Percentiles rank a stretch among this genome's conserved stretches.
These are phyloP conservation scores for Mycena chlorophos DNA, from an alignment of 768 basidiomycete species.

Conservation along the genomic window DNA sequence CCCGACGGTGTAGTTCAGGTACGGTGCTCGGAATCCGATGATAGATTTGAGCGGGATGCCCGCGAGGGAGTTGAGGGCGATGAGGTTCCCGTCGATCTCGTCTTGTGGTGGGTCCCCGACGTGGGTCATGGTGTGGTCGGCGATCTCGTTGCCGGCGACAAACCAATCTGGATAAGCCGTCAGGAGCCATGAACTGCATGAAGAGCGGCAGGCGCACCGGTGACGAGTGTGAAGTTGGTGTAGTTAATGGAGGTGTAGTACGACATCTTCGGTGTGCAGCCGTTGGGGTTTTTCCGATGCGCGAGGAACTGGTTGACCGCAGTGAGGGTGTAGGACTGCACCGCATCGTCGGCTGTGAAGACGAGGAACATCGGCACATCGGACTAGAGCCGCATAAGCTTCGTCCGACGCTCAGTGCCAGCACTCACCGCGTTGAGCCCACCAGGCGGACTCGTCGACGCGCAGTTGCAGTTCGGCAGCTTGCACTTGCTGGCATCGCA, in stretches of 20 bases:
- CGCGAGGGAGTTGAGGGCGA: constrained; percentile 74
- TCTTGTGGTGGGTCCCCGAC: constrained; percentile 59
- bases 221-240: constrained; percentile 76
- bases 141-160: constrained; percentile 82
- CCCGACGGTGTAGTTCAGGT: constrained; percentile 62
- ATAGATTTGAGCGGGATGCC: constrained; percentile 70
- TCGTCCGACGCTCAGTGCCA: constrained; percentile 42
- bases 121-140: constrained; percentile 86
- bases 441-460: constrained; percentile 71
- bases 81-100: constrained; percentile 77
- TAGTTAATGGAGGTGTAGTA: constrained; percentile 70
- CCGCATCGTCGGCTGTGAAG: constrained; percentile 74
- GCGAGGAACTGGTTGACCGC: constrained; percentile 73
- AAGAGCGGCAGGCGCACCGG: constrained; percentile 32
- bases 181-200: background rate
- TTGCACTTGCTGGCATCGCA: constrained; percentile 66
- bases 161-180: constrained; percentile 63
- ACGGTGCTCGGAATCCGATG: constrained; percentile 76
- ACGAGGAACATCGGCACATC: constrained; percentile 43
- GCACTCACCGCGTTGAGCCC: constrained; percentile 56
- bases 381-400: constrained; percentile 36
- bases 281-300: constrained; percentile 73
- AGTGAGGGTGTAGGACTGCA: constrained; percentile 75
- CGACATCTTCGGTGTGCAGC: constrained; percentile 71
- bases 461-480: constrained; percentile 72